Base-by-base conservation (phyloP, 805 yeast genomes). In the Tetrapisispora phaffii region DNA sequence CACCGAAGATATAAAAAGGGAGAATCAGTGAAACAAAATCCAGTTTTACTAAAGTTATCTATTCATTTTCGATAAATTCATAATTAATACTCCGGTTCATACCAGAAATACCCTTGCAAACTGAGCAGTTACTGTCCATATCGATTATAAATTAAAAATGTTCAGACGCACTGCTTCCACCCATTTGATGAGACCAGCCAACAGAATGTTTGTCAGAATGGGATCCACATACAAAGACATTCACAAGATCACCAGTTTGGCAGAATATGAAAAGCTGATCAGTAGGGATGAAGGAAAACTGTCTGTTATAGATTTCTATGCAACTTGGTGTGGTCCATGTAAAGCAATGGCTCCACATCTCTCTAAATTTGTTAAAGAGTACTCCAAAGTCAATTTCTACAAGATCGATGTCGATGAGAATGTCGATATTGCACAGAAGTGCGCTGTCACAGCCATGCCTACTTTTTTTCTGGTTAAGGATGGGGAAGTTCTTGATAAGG, bases 251-350 rank as follows among this genome's bases (percentile, higher is more conserved):
- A 47, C 55, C 2, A 47, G 58, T 1, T 44, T 70, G 20, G 42
- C 56, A 7, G 70, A 69, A 24, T 74, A 73, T 56, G 16, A 37
- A 24, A 48, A 54, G 5, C 53, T 62, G 3, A 65, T 67, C 37
- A 50, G 59, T 28, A 47, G 47, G 20, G 36, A 44, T 4, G 34
- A 45, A 4, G 60, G 67, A 31, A 70, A 74, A 46, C 59, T 76
- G 32, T 67, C 80, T 1, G 66, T 80, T 2, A 74, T 80, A 41
- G 86, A 81, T 58, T 81, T 80, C 59, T 78, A 72, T 61, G 86
- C 87, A 28, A 74, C 78, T 10, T 81, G 87, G 87, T 81, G 87
- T 62, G 85, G 82, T 7, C 87, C 87, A n/a, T 81, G 87, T 55
- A 79, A 76, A 54, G 82, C 82, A n/a, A 73, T 81, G 54, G 71